Evolutionary conservation across 768 basidiomycete species (phyloP).

Genomic region (Rhizopogon vesiculosus): DNA sequence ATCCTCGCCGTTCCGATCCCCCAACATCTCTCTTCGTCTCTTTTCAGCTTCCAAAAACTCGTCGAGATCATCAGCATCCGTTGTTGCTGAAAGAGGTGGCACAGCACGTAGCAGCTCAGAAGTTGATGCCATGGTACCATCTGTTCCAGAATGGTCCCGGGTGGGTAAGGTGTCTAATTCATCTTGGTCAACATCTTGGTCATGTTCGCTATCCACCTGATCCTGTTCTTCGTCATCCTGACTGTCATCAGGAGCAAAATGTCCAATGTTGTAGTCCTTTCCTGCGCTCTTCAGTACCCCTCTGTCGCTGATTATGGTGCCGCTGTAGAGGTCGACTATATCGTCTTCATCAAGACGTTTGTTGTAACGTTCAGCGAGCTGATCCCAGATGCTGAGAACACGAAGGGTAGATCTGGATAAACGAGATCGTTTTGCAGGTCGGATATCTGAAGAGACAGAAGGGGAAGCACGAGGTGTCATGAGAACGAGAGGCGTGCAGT

Average conservation of each 20-base stretch:
- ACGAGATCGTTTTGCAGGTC: constrained; percentile 47
- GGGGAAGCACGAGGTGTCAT: constrained; percentile 24
- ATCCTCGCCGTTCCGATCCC: constrained; percentile 22
- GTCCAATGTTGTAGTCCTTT: constrained; percentile 46
- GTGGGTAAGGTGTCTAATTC: constrained; percentile 53
- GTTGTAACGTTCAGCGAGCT: constrained; percentile 64
- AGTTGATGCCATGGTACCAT: constrained; percentile 25
- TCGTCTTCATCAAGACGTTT: constrained; percentile 74
- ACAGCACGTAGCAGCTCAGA: constrained; percentile 30
- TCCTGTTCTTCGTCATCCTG: constrained; percentile 30
- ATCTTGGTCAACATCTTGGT: constrained; percentile 50
- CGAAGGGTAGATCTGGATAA: constrained; percentile 42
- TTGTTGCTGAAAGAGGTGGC: constrained; percentile 40
- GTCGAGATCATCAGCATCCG: constrained; percentile 57
- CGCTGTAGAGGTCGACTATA: constrained; percentile 64
- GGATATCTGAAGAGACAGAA: constrained; percentile 27
- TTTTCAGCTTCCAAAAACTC: constrained; percentile 67
- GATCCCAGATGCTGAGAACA: constrained; percentile 59
- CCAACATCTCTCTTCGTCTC: constrained; percentile 37
- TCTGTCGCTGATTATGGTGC: constrained; percentile 61
- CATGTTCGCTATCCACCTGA: constrained; percentile 41
- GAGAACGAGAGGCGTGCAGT: no score
- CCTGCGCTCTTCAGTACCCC: constrained; percentile 51
- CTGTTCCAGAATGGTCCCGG: constrained; percentile 18
- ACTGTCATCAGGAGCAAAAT: constrained; percentile 37